phyloP scores from a whole-genome alignment of 1,139 yeast genomes.

The Candida gigantensis region DNA sequence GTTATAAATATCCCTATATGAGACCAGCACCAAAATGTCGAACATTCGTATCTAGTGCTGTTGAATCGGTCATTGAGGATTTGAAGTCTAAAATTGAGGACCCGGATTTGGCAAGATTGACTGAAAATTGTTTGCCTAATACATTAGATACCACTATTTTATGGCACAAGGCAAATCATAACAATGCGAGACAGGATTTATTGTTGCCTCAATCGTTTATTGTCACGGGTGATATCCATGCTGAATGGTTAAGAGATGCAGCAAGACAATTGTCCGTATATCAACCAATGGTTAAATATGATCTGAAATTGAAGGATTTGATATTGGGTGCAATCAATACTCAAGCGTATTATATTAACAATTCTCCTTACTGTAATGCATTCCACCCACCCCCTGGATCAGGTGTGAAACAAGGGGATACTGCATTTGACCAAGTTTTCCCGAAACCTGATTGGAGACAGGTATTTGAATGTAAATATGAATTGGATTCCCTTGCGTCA shows the following conservation, averaged over 20 bases:
- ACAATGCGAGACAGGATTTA: constrained; percentile 2
- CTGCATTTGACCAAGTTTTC: constrained; percentile 63
- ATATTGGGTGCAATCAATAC: constrained; percentile 79
- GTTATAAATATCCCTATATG: constrained; percentile 63
- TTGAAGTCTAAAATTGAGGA: constrained; percentile 52
- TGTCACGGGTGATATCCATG: constrained; percentile 89
- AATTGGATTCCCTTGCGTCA: constrained; percentile 82
- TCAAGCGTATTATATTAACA: constrained; percentile 63
- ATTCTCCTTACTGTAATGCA: constrained; percentile 84
- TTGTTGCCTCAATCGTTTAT: constrained; percentile 49
- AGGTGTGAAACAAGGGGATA: constrained; percentile 49
- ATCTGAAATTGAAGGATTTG: constrained; percentile 49
- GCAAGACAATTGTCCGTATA: constrained; percentile 82
- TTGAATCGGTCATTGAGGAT: constrained; percentile 62
- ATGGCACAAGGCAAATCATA: constrained; percentile 51
- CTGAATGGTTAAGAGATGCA: constrained; percentile 87
- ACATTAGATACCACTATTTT: constrained; percentile 85
- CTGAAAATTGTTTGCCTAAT: constrained; percentile 85
- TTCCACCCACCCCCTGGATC: constrained; percentile 81
- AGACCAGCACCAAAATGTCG: constrained; percentile 74
- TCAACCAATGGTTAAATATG: constrained; percentile 58
- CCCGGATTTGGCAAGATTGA: constrained; percentile 68
- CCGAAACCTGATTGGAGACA: constrained; percentile 71
- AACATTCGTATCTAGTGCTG: constrained; percentile 63
- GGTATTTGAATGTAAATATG: constrained; percentile 90